Evolutionary conservation across 495 filamentous ascomycete species (phyloP), one percentile per base, ranked within the genome.

Genomic region (Echria macrotheca): DNA sequence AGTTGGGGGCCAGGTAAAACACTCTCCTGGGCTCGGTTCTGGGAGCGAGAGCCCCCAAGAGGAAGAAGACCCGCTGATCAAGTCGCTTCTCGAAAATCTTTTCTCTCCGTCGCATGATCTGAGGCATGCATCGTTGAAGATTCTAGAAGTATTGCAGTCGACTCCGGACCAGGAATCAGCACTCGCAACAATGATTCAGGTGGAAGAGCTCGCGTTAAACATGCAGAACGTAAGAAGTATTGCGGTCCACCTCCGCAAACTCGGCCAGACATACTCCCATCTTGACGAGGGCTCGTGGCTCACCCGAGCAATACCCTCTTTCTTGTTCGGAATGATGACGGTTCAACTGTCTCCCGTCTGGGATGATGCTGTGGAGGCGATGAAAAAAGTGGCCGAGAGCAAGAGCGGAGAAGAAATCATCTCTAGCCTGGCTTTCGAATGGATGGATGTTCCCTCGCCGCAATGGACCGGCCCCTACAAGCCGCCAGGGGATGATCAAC

Each of bases 291-390:
- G 75, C 40, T 75, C 73, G 10, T 89, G 84, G 83, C 71, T 95
- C 57, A 69, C 78, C 24, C 74, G 72, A 54, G 74, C 91, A 5
- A 75, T 96, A 23, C 86, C 90, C 1, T 72, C 81, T 11, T 96
- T 89, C 55, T 84, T 86, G 57, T 96, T 96, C 61, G 91, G 91
- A 33, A 78, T 96, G 55, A 78, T 95, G 45, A 93, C 89, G 3
- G 82, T 91, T 41, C 86, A 83, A 52, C 70, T 95, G 47, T 73
- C 89, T 4, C 87, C 85, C 12, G 65, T 91, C 17, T 95, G 89
- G 86, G 87, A 95, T 53, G 88, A 95, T 53, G 81, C 86, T 12
- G 78, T 83, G 25, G 75, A 79, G 19, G 81, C 84, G 12, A 65
- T 98, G 59, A 85, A 86, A 54, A 75, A 83, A 21, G 83, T 97